These are phyloP conservation scores for Cladosporium oxysporum DNA, from an alignment of 2,329 filamentous ascomycete genomes.

Conservation along the genomic window DNA sequence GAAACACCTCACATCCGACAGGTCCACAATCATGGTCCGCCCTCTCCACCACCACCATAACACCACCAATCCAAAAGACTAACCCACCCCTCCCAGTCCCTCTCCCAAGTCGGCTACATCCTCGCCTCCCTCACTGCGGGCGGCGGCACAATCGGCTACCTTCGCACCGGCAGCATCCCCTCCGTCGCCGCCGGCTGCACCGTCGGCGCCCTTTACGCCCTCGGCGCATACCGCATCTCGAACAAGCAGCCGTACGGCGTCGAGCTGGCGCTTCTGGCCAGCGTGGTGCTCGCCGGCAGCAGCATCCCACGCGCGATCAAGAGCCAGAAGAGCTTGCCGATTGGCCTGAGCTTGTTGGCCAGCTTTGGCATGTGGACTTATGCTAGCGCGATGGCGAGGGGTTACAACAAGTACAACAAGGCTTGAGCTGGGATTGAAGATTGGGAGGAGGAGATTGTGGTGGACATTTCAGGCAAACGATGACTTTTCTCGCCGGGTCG, in stretches of 20 bases:
- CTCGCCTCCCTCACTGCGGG: constrained; percentile 81
- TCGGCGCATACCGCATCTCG: constrained; percentile 80
- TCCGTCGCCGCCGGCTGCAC: constrained; percentile 82
- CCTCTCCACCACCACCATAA: not conserved
- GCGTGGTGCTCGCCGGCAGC: constrained; percentile 77
- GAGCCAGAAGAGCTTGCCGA: constrained; percentile 79
- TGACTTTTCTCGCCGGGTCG: not conserved
- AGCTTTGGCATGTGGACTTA: constrained; percentile 78
- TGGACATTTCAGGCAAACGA: not conserved
- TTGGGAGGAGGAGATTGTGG: not conserved
- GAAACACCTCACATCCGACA: not conserved
- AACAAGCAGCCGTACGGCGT: constrained; percentile 76
- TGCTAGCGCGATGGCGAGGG: constrained; percentile 63
- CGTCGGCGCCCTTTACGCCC: constrained; percentile 75
- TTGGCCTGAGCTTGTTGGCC: constrained; percentile 76
- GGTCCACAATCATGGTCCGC: constrained; percentile 5
- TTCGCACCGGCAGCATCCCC: constrained; percentile 80
- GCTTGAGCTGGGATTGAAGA: not conserved
- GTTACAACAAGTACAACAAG: constrained; percentile 18
- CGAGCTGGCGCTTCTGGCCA: constrained; percentile 86
- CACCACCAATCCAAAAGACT: not conserved
- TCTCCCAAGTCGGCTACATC: constrained; percentile 64
- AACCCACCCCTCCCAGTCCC: constrained; percentile 11
- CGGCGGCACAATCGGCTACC: constrained; percentile 85
- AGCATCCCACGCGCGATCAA: constrained; percentile 85